Evolutionary conservation across 2,329 filamentous ascomycete species (phyloP).

Genomic region (Monosporascus ibericus): DNA sequence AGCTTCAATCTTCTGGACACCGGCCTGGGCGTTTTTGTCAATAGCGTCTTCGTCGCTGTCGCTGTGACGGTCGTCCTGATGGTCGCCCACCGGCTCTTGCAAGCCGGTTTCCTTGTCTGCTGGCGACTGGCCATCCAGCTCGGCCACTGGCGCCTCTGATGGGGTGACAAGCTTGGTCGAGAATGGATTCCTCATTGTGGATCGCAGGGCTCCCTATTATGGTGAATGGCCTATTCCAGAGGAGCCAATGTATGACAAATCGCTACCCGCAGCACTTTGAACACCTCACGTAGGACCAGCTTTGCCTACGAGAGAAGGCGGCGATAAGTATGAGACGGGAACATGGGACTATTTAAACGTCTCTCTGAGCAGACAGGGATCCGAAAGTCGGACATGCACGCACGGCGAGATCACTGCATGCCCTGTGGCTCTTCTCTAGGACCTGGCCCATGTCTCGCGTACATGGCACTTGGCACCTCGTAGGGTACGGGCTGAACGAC

Average conservation of each 20-base stretch:
- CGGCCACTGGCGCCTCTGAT: conserved; percentile 21
- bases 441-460: too few species aligned
- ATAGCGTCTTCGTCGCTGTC: conserved; percentile 27
- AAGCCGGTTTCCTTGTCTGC: conserved; percentile 20
- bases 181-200: conserved; percentile 16
- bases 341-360: too few species aligned
- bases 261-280: neutral
- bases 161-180: conserved; percentile 5
- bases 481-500: too few species aligned
- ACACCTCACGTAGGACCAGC: too few species aligned
- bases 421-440: too few species aligned
- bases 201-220: neutral
- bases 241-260: neutral
- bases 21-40: conserved; percentile 31
- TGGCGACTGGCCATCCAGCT: conserved; percentile 7
- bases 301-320: too few species aligned
- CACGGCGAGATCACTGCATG: too few species aligned
- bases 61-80: neutral
- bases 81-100: conserved; percentile 3
- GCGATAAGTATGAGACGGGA: too few species aligned
- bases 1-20: conserved; percentile 44
- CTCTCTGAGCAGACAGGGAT: too few species aligned
- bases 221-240: too few species aligned
- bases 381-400: too few species aligned
- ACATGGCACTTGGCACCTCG: too few species aligned